Conservation (phyloP, 495 filamentous ascomycete genomes). For the Cercophora sp. region DNA sequence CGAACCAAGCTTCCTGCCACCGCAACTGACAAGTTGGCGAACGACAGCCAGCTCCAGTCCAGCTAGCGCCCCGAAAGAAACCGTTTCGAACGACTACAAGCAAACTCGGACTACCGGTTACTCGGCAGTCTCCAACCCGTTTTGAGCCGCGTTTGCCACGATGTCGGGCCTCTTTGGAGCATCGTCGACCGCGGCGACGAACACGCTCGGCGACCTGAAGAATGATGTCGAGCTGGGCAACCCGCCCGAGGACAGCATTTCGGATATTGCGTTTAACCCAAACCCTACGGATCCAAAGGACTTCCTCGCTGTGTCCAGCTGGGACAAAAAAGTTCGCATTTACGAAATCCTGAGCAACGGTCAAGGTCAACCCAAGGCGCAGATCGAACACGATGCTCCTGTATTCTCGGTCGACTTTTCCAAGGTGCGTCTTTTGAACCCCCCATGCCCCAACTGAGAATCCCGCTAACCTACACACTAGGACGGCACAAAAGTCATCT, state of each 20-base stretch:
- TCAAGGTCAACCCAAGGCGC: conserved; percentile 64
- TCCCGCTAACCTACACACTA: conserved; percentile 19
- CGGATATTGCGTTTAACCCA: conserved; percentile 74
- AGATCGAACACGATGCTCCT: conserved; percentile 69
- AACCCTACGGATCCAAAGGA: conserved; percentile 50
- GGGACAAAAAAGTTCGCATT: conserved; percentile 89
- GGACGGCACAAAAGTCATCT: conserved; percentile 68
- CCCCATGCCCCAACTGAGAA: neutral
- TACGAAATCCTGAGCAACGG: conserved; percentile 75
- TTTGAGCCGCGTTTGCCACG: neutral
- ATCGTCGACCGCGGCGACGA: conserved; percentile 41
- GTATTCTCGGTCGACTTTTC: conserved; percentile 76
- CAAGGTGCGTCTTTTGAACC: conserved; percentile 53
- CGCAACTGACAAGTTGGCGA: too few relatives aligned
- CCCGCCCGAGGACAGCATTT: conserved; percentile 81
- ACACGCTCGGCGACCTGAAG: conserved; percentile 83
- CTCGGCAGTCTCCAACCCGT: neutral
- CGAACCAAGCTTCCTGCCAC: too few relatives aligned
- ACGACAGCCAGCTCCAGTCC: too few relatives aligned
- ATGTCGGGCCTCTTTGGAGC: conserved; percentile 71
- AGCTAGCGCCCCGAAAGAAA: too few relatives aligned
- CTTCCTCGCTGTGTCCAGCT: conserved; percentile 77
- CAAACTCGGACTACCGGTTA: neutral
- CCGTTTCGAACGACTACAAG: too few relatives aligned
- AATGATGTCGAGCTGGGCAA: conserved; percentile 76